These are phyloP conservation scores for Cladobotryum mycophilum DNA, from an alignment of 2,329 filamentous ascomycete genomes.

Conservation along the genomic window DNA sequence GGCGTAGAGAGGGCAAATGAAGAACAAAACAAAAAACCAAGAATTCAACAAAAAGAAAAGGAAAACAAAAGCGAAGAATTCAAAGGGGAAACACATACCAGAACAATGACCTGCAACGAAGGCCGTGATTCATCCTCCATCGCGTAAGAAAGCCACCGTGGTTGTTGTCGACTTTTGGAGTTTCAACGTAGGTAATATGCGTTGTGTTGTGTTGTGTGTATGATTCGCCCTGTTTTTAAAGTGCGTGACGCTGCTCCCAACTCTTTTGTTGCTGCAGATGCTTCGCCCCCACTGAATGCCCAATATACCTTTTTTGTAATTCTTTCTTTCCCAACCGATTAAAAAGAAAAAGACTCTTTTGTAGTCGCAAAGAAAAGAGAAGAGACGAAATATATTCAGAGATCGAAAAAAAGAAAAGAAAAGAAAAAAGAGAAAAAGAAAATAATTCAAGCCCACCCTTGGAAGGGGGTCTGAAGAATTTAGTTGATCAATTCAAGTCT, in stretches of 20 bases:
- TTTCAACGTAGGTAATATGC: not conserved
- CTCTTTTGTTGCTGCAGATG: not conserved
- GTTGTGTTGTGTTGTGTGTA: not conserved
- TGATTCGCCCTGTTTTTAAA: not conserved
- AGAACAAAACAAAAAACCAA: too few species aligned
- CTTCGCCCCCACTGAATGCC: too few species aligned
- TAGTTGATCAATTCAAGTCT: not conserved
- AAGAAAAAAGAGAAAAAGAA: not conserved
- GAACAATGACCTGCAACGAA: constrained; percentile 66
- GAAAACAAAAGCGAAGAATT: not conserved
- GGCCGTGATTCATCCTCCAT: constrained; percentile 29
- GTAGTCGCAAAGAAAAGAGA: too few species aligned
- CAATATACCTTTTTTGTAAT: too few species aligned
- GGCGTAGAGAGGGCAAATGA: too few species aligned
- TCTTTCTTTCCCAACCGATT: too few species aligned
- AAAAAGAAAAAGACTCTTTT: too few species aligned
- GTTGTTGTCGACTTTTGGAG: not conserved
- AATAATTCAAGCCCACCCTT: not conserved
- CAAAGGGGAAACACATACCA: constrained; percentile 48
- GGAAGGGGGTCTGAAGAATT: not conserved
- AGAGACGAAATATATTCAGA: too few species aligned
- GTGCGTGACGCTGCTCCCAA: not conserved
- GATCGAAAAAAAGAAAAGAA: not conserved
- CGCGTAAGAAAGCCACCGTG: not conserved
- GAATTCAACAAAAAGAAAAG: not conserved